Evolutionary conservation across 2,329 filamentous ascomycete genomes (phyloP).

Genomic region (Aureobasidium subglaciale): DNA sequence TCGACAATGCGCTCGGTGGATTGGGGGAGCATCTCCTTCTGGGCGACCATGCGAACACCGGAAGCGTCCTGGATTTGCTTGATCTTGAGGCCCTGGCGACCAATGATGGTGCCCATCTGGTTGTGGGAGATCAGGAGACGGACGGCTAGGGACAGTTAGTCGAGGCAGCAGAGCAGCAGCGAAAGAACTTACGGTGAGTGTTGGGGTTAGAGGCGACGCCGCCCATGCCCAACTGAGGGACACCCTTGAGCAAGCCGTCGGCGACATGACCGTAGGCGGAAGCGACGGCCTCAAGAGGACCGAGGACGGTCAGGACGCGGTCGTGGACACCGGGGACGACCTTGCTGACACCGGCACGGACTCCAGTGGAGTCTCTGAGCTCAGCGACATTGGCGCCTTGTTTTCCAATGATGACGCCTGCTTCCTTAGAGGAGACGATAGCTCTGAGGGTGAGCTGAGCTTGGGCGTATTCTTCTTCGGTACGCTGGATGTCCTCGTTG

Average conservation of each 20-base stretch:
- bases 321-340: conserved; percentile 97
- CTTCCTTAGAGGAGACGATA: conserved; percentile 98
- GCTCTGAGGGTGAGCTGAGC: conserved; percentile 89
- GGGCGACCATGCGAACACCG: conserved; percentile 96
- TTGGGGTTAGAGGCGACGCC: conserved; percentile 79
- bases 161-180: conserved; percentile 17
- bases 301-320: conserved; percentile 91
- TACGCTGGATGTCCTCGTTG: conserved; percentile 73
- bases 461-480: conserved; percentile 93
- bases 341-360: conserved; percentile 97
- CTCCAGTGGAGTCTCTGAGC: conserved; percentile 91
- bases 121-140: conserved; percentile 98
- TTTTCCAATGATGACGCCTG: conserved; percentile 98
- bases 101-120: conserved; percentile 99
- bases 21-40: conserved; percentile 99
- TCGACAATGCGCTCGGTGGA: conserved; percentile 98
- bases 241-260: conserved; percentile 83
- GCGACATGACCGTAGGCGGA: conserved; percentile 92
- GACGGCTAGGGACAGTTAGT: conserved; percentile 56
- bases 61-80: conserved; percentile 98
- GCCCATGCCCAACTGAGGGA: conserved; percentile 92
- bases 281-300: conserved; percentile 78
- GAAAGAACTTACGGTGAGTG: conserved; percentile 73
- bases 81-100: conserved; percentile 92
- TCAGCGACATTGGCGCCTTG: conserved; percentile 97